Conservation (phyloP, 192 early-diverging fungal genomes). For the Kappamyces sp. region DNA sequence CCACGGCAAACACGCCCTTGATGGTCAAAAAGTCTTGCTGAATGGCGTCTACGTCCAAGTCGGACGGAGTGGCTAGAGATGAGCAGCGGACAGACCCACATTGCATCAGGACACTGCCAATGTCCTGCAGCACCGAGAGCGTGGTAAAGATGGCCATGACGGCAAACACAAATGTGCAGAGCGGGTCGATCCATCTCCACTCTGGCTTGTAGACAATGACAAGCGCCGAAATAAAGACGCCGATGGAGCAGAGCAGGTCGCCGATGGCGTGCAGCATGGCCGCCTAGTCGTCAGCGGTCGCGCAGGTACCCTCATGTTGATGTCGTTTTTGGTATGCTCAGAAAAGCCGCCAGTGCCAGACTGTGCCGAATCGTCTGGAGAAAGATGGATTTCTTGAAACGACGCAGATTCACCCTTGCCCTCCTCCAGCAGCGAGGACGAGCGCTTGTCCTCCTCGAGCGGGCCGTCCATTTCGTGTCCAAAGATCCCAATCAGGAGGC, state of each 20-base stretch:
- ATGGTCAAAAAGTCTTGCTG: constrained; percentile 39
- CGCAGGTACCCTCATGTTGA: constrained; percentile 8
- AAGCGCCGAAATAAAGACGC: constrained; percentile 70
- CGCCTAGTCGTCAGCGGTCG: constrained; percentile 63
- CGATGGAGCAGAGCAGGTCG: constrained; percentile 73
- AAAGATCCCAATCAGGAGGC: constrained; percentile 43
- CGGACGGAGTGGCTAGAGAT: constrained; percentile 40
- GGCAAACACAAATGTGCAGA: constrained; percentile 79
- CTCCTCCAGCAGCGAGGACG: background rate
- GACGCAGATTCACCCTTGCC: background rate
- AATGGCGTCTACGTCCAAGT: constrained; percentile 42
- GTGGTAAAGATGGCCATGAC: constrained; percentile 69
- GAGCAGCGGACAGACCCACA: constrained; percentile 32
- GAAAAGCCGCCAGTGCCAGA: constrained; percentile 6
- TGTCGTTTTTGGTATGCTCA: constrained; percentile 12
- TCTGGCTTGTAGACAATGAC: constrained; percentile 55
- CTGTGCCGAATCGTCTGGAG: background rate
- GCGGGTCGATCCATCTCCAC: constrained; percentile 62
- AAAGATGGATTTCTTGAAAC: too few species aligned
- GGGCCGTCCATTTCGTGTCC: constrained; percentile 30
- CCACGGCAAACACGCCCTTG: constrained; percentile 45
- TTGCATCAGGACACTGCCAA: constrained; percentile 69
- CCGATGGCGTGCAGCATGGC: constrained; percentile 76
- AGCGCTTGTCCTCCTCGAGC: background rate
- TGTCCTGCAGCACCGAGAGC: constrained; percentile 55